These are phyloP conservation scores for Suillus placidus DNA, from an alignment of 768 basidiomycete species.

Conservation along the genomic window DNA sequence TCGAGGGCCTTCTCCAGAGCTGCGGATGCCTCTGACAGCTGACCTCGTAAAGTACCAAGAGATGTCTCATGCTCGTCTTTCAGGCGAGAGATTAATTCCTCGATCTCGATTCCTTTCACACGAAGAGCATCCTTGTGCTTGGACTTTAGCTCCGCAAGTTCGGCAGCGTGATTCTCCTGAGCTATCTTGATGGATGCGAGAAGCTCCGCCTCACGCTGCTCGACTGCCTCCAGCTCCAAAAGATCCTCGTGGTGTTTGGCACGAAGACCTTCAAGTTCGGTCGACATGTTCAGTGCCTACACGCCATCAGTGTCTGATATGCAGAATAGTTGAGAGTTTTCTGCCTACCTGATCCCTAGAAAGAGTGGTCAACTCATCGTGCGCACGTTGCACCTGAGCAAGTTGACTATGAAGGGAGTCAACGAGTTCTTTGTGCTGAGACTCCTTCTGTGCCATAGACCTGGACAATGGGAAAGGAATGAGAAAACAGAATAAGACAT, in stretches of 20 bases:
- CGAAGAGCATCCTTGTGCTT: constrained; percentile 49
- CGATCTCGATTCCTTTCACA: constrained; percentile 45
- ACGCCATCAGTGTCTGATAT: constrained; percentile 4
- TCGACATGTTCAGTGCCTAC: constrained; percentile 85
- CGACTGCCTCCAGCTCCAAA: constrained; percentile 53
- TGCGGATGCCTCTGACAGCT: constrained; percentile 46
- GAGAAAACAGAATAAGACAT: constrained; percentile 10
- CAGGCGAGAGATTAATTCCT: constrained; percentile 45
- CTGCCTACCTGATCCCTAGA: constrained; percentile 78
- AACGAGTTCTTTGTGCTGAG: constrained; percentile 80
- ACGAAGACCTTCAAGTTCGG: constrained; percentile 77
- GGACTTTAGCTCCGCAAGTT: constrained; percentile 48
- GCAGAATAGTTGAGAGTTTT: neutral
- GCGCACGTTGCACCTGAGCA: constrained; percentile 68
- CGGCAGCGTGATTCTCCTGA: constrained; percentile 49
- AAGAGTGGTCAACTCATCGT: constrained; percentile 79
- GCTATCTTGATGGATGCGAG: constrained; percentile 51
- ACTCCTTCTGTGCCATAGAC: constrained; percentile 98
- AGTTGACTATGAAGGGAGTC: constrained; percentile 73
- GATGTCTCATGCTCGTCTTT: constrained; percentile 52
- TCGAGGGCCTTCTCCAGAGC: constrained; percentile 51
- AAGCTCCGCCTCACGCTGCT: constrained; percentile 59
- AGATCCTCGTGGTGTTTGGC: constrained; percentile 59
- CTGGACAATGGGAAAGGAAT: constrained; percentile 41
- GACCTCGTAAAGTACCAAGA: constrained; percentile 41